phyloP scores from a whole-genome alignment of 73 alveolate species.

The Symbiodinium pilosum region DNA sequence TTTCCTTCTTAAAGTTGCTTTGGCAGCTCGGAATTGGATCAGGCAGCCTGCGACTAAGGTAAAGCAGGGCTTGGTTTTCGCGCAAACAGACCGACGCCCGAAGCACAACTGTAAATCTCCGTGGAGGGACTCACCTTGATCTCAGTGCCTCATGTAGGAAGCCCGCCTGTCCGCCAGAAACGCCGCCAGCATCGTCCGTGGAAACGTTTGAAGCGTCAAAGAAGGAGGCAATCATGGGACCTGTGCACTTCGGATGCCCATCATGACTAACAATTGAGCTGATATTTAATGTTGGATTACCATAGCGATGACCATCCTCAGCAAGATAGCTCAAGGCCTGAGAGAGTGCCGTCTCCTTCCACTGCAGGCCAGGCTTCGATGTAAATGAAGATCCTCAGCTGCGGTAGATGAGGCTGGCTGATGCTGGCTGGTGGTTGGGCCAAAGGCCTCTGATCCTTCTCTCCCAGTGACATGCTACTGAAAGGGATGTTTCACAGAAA shows the following conservation, averaged over 20 bases:
- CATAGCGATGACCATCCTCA: not conserved
- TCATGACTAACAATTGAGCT: no score
- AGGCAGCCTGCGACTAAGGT: no score
- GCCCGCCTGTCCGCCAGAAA: not conserved
- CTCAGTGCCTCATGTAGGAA: no score
- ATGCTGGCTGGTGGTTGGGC: no score
- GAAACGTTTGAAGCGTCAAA: conserved; percentile 55
- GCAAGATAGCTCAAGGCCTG: conserved; percentile 3
- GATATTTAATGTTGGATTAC: not conserved
- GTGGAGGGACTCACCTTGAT: not conserved
- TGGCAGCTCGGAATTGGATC: no score
- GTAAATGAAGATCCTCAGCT: conserved; percentile 69
- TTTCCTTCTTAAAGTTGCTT: no score
- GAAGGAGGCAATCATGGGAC: conserved; percentile 91
- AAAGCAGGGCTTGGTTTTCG: no score
- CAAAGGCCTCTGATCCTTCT: no score
- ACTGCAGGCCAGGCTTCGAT: conserved; percentile 79
- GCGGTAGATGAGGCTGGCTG: no score
- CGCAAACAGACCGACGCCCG: no score
- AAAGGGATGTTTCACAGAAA: not conserved
- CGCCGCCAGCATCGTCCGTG: not conserved
- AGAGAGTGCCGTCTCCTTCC: conserved; percentile 79
- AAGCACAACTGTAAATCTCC: not conserved
- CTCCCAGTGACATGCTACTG: no score
- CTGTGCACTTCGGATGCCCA: conserved; percentile 2